Conservation (phyloP, 1,284 basidiomycete genomes). For the Singerocomus rubriflavus region DNA sequence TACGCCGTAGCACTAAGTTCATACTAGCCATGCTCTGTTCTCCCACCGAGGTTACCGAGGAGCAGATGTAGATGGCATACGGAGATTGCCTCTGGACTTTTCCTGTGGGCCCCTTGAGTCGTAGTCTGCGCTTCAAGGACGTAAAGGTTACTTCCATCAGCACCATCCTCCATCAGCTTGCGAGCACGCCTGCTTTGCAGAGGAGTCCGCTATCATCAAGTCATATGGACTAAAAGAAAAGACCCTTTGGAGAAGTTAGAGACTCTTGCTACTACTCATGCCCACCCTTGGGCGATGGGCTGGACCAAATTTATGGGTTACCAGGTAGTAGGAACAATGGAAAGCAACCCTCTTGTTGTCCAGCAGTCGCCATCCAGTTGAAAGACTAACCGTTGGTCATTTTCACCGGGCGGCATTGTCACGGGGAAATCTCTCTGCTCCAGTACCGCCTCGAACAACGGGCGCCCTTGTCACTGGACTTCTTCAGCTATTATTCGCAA, state of each 20-base stretch:
- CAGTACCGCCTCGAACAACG: not conserved
- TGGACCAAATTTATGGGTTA: conserved; percentile 26
- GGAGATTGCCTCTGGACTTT: conserved; percentile 31
- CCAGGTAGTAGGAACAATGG: conserved; percentile 28
- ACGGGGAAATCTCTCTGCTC: no score
- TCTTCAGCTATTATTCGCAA: conserved; percentile 20
- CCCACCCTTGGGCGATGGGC: no score
- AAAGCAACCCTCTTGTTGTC: conserved; percentile 22
- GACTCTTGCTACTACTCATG: no score
- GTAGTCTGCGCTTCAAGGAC: not conserved
- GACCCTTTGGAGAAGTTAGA: no score
- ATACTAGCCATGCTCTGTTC: conserved; percentile 26
- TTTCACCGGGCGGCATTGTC: conserved; percentile 10
- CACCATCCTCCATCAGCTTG: no score
- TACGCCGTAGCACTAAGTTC: conserved; percentile 26
- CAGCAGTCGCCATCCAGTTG: conserved; percentile 25
- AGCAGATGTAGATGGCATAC: conserved; percentile 18
- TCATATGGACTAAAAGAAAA: no score
- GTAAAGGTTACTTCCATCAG: no score
- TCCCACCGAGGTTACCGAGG: not conserved
- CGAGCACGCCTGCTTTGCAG: no score
- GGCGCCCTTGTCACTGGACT: conserved; percentile 3
- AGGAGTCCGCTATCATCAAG: no score
- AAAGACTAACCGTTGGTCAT: conserved; percentile 25
- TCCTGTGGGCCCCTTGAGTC: conserved; percentile 24